Base-by-base conservation (phyloP, 768 basidiomycete species). In the Harrya chromipes region DNA sequence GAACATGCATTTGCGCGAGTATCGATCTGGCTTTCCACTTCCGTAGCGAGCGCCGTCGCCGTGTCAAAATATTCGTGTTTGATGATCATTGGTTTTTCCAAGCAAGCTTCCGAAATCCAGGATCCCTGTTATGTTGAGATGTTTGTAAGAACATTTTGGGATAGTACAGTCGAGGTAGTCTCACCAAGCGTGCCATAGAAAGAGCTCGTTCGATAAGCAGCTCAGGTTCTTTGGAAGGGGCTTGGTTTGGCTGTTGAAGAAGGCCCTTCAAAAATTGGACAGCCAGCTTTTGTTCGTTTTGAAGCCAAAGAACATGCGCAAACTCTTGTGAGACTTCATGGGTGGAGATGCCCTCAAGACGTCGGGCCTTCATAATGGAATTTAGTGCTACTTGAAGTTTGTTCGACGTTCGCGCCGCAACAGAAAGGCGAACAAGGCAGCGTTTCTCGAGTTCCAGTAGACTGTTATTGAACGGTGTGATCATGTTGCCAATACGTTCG, bases 31-130 rank as follows among this genome's bases (percentile, higher is more conserved):
- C 68, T 62, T 49, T 55, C 58, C 17, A 61, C 50, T 36, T 59
- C 42, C 23, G 50, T 37, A 35, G 74, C 60, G 24, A 75, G 58
- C 1, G 56, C 40, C 3, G 76, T 72, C 0, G 93, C 90, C 0
- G 77, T 75, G 16, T 78, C 72, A 63, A 98, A 98, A 64, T 82
- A 94, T 4, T 76, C 72, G 0, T 70, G 60, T 53, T 79, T 78
- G 45, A 97, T 92, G 24, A 84, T 79, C 14, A 77, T 72, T 0
- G 93, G 83, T 40, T 87, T 87, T 58, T 87, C 84, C 23, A 95
- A 66, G 50, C 87, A 88, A 2, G 97, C 93, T 59, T 90, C 84
- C 7, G 90, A 80, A 20, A 82, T 85, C 97, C 97, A 99, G 11
- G 85, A 77, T 10, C 95, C 97, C 93, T 97, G 55, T 46, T 29